Evolutionary conservation across 768 basidiomycete species (phyloP).

Genomic region (Rhodotorula graminis): DNA sequence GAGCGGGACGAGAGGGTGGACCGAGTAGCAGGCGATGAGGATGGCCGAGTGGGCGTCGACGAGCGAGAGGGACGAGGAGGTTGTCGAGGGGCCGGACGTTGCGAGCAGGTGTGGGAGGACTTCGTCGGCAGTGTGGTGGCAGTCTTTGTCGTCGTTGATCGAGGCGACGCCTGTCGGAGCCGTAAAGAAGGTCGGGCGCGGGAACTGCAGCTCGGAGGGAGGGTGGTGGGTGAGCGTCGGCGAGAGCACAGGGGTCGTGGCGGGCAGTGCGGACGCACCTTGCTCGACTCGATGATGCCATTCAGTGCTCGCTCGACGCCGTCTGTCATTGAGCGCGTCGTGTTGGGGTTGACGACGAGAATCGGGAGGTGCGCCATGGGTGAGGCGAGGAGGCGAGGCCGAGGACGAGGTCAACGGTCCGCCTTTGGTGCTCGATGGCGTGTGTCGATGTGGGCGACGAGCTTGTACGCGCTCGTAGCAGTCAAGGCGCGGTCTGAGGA

Average conservation of each 20-base stretch:
- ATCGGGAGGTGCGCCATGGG: slow-evolving; percentile 20
- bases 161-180: slow-evolving; percentile 39
- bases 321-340: slow-evolving; percentile 46
- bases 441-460: too few relatives aligned
- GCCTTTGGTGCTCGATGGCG: too few relatives aligned
- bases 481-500: too few relatives aligned
- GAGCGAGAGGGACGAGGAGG: slow-evolving; percentile 16
- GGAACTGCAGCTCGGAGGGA: not conserved
- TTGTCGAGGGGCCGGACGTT: not conserved
- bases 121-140: slow-evolving; percentile 31
- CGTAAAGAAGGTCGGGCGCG: slow-evolving; percentile 32
- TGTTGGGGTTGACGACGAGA: slow-evolving; percentile 49
- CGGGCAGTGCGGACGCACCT: not conserved
- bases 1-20: slow-evolving; percentile 47
- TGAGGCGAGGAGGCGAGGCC: not conserved
- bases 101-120: slow-evolving; percentile 36
- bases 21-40: slow-evolving; percentile 47
- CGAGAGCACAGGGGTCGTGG: too few relatives aligned
- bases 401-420: too few relatives aligned
- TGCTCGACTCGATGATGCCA: not conserved
- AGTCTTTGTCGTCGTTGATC: slow-evolving; percentile 42
- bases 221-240: too few relatives aligned
- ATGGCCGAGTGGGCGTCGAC: slow-evolving; percentile 26
- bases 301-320: slow-evolving; percentile 35
- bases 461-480: too few relatives aligned